Evolutionary conservation across 306 rosid species (phyloP), one percentile per base, ranked within the genome.

Genomic region (Malus sieversii): DNA sequence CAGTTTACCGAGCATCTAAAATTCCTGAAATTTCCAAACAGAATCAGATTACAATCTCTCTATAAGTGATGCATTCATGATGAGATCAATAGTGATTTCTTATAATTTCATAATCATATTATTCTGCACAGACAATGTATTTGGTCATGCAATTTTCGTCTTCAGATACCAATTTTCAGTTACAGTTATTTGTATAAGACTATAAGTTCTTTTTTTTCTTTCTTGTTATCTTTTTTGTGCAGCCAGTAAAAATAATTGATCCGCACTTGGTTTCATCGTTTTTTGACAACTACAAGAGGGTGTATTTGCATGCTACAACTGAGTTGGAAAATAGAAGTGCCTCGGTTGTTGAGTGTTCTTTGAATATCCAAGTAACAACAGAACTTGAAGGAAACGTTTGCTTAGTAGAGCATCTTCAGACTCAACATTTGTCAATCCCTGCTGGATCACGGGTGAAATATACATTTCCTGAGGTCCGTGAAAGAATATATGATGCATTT

Each of bases 241-340:
- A 91, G 98, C 98, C 97, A 18, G 94, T 94, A 68, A 94, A 90
- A 81, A 75, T 94, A 78, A 80, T 91, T 78, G 96, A 94, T 83
- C 98, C 97, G 57, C 98, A 94, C 91, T 86, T 94, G 87, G 96
- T 90, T 77, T 87, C 98, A 11, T 76, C 98, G 4, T 88, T 94
- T 83, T 91, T 74, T 73, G 98, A 94, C 76, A 71, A 90, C 66
- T 91, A 90, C 78, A 80, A 87, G 84, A 88, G 91, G 81, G 90
- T 87, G 25, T 94, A 90, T 85, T 86, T 94, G 80, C 96, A 91
- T 83, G 75, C 88, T 48, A 84, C 97, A 19, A 72, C 82, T 62
- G 98, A 94, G 84, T 81, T 94, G 85, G 88, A 88, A 87, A 94
- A 91, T 82, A 85, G 70, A 85, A 90, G 96, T 78, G 63, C 85